phyloP scores from a whole-genome alignment of 306 rosid species.

The Hylodesmum podocarpum region DNA sequence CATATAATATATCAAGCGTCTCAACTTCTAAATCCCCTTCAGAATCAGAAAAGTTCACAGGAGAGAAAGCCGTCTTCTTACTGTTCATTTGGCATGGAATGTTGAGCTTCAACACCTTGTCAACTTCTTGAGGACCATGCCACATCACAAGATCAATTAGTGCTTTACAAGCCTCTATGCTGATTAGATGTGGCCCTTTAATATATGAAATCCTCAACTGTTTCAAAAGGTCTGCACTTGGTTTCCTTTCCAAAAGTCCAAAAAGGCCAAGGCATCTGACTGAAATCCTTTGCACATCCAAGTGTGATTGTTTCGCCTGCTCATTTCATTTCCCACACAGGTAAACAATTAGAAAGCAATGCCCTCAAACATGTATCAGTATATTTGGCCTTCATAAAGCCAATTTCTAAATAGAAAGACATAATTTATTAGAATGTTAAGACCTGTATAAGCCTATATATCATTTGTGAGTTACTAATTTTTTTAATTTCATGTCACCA shows the following conservation, averaged over 20 bases:
- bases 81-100: slow-evolving; percentile 35
- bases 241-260: slow-evolving; percentile 87
- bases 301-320: slow-evolving; percentile 89
- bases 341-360: slow-evolving; percentile 5
- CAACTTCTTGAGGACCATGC: slow-evolving; percentile 89
- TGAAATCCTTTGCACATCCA: slow-evolving; percentile 88
- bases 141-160: slow-evolving; percentile 83
- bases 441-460: background rate
- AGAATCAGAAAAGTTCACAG: slow-evolving; percentile 54
- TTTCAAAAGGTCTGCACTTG: slow-evolving; percentile 67
- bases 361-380: background rate
- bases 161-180: slow-evolving; percentile 77
- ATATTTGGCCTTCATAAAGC: background rate
- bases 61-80: slow-evolving; percentile 49
- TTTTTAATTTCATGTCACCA: background rate
- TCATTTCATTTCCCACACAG: slow-evolving; percentile 39
- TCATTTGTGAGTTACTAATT: background rate
- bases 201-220: slow-evolving; percentile 69
- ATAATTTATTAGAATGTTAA: slow-evolving; percentile 6
- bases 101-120: slow-evolving; percentile 47
- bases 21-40: slow-evolving; percentile 47
- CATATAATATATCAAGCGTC: slow-evolving; percentile 72
- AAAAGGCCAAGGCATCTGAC: slow-evolving; percentile 89
- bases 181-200: slow-evolving; percentile 64
- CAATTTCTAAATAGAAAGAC: background rate